A percentile compares a stretch with the other conserved stretches of the same genome.
Evolutionary conservation across 495 filamentous ascomycete species (phyloP).

Genomic region (Aspergillus hancockii): DNA sequence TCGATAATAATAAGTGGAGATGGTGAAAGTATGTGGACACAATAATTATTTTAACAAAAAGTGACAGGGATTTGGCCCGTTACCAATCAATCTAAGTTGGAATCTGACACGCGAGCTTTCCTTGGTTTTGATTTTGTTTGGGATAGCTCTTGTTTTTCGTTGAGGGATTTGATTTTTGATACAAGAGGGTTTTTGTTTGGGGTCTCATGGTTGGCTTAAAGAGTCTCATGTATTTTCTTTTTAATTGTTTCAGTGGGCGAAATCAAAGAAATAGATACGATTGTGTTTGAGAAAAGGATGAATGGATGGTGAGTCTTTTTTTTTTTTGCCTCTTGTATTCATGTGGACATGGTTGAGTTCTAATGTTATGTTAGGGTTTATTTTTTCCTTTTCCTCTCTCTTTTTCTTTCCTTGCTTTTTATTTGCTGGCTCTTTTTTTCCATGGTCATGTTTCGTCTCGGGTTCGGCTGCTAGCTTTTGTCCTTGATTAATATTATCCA

Average conservation of each 20-base stretch:
- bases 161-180: background rate
- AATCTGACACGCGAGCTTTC: background rate
- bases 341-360: too few species aligned
- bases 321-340: too few species aligned
- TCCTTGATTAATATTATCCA: background rate
- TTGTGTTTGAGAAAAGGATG: background rate
- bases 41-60: background rate
- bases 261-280: background rate
- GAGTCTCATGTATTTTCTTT: background rate
- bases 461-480: background rate
- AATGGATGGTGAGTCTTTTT: background rate
- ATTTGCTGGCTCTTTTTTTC: background rate
- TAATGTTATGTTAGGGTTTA: background rate
- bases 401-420: background rate
- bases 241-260: background rate
- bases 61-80: constrained; percentile 2
- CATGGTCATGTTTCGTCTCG: background rate
- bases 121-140: constrained; percentile 2
- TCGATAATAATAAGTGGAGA: constrained; percentile 1
- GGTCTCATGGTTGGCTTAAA: background rate
- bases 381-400: background rate
- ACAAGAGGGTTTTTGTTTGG: background rate
- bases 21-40: background rate
- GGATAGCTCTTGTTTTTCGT: constrained; percentile 1
- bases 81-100: background rate